These are phyloP conservation scores for Fragaria nilgerrensis DNA, from an alignment of 306 rosid genomes.

Conservation along the genomic window DNA sequence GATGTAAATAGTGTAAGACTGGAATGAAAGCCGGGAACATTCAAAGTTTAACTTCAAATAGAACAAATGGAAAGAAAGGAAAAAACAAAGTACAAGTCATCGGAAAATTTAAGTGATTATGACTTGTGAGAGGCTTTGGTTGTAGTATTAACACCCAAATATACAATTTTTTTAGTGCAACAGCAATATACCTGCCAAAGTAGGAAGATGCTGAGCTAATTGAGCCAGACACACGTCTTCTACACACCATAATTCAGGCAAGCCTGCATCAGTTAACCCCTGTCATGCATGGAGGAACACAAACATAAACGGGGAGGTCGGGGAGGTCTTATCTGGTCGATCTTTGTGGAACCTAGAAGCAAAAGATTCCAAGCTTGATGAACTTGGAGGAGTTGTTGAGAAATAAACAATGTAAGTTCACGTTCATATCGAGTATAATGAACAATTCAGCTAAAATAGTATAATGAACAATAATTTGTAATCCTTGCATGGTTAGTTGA, in stretches of 20 bases:
- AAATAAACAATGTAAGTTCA: neutral
- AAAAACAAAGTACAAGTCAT: slow-evolving; percentile 5
- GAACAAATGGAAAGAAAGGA: neutral
- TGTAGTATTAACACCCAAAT: neutral
- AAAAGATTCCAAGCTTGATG: neutral
- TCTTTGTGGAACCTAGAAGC: neutral
- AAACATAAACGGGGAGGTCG: slow-evolving; percentile 5
- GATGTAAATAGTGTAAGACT: neutral
- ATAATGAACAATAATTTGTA: neutral
- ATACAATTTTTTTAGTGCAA: neutral
- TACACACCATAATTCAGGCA: neutral
- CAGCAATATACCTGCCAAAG: neutral
- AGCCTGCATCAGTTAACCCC: slow-evolving; percentile 10
- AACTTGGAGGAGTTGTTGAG: neutral
- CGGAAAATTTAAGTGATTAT: neutral
- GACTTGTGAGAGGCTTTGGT: slow-evolving; percentile 11
- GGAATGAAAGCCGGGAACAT: neutral
- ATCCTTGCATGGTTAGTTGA: neutral
- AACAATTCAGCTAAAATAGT: neutral
- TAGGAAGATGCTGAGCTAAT: neutral
- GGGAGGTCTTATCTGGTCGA: slow-evolving; percentile 19
- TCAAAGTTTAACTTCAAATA: neutral
- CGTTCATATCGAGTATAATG: neutral
- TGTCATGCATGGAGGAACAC: slow-evolving; percentile 3
- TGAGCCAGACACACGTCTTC: neutral